Base-by-base conservation (phyloP, 2,329 filamentous ascomycete species). In the Cladophialophora yegresii region DNA sequence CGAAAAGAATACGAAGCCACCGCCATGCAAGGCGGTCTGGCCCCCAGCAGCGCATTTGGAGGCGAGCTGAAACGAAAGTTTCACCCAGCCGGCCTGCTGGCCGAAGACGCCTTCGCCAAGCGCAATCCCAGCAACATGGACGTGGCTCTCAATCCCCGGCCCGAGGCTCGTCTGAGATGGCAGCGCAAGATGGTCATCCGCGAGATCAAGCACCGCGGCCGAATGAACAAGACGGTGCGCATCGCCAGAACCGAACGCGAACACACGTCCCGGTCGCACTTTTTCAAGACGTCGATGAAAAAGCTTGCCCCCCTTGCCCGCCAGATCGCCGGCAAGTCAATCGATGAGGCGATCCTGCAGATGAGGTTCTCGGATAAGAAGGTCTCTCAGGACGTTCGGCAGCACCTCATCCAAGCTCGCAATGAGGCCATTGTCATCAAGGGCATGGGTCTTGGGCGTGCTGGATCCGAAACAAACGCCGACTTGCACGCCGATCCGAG, bases 331-430 rank as follows among this genome's bases (percentile, higher is more conserved):
- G 95, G 95, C 70, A 98, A 97, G 84, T 88, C 89, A n/a, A 83
- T 99, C 66, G 92, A 96, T 63, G 93, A 99, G 40, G 95, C 95
- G 13, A 91, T 98, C 70, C 80, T 90, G 61, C 95, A 99, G 82
- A 96, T 99, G 91, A 86, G 89, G 62, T 98, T 93, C 81, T 93
- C 89, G 77, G 91, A 92, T 82, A 99, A 99, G 85, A 93, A 92
- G 81, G 90, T 89, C 68, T 91, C 93, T 6, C 82, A 85, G 70
- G 92, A 96, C 73, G 86, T 98, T 30, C 81, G 85, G 71, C 88
- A 87, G 73, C 90, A 95, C 74, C 81, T 99, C 20, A 86, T 95
- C 74, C 84, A 90, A 72, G 93, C 93, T 1, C 86, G 89, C 63
- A 91, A 96, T 74, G 81, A 89, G 73, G 95, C 95, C 40, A 82